Base-by-base conservation (phyloP, 148 eudicot species). In the Vaccinium myrtillus region DNA sequence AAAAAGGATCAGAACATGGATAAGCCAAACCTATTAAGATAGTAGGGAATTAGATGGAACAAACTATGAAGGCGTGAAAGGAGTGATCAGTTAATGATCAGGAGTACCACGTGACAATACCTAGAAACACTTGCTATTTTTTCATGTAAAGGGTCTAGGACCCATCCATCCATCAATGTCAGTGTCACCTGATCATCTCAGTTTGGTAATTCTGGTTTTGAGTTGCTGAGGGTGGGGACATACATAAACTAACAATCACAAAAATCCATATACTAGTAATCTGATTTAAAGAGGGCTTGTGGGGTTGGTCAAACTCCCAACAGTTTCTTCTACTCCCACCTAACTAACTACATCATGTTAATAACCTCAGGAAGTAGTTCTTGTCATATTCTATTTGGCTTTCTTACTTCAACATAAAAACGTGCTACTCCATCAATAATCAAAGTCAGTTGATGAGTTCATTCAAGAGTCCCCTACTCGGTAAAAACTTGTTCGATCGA, bases 241-340 rank as follows among this genome's bases (percentile, higher is more conserved):
- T 69, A 53, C 55, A 53, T 36, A 36, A 36, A 36, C 39, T 3
- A 11, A 27, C 74, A 69, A 63, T 8, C 18, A 73, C 21, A 73
- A 73, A 19, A 32, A 70, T 70, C 14, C 13, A 2, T 23, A 65
- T 36, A 2, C 39, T 65, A 65, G 9, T 23, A 23, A 65, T 23
- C 13, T n/a, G 69, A 63, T 63, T 63, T 61, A 8, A 61, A 61
- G 43, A 70, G 75, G n/a, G 19, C 6, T 70, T 30, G 4, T 71
- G 77, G 77, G 50, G 50, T 69, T 67, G 84, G 71, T 82, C 84
- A 43, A 25, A 69, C 77, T 50, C 77, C 61, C 63, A 67, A 69
- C 84, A 21, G 39, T 25, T 69, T 55, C 56, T 82, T 82, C 84
- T 49, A n/a, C 23, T 69, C 56, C 56, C 30, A 82, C 83, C 76